These are phyloP conservation scores for Hsuehochloa calcarea DNA, from an alignment of 176 grass and related monocot genomes.

Conservation along the genomic window DNA sequence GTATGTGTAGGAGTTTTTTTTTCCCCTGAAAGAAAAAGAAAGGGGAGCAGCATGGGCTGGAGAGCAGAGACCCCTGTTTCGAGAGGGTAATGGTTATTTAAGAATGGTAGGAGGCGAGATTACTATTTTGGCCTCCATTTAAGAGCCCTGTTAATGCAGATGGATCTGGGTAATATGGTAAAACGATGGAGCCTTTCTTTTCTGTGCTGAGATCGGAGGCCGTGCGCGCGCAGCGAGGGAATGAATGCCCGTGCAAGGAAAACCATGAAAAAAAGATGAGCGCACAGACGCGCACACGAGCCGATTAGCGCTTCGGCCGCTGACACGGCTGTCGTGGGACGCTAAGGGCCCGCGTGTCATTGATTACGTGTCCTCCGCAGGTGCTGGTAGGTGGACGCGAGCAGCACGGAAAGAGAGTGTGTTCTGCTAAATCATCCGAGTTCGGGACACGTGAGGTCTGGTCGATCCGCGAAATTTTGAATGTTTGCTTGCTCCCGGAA, in stretches of 20 bases:
- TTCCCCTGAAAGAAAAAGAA: neutral
- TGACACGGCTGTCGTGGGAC: neutral
- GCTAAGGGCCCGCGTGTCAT: neutral
- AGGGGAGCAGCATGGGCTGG: conserved; percentile 21
- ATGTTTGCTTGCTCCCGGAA: neutral
- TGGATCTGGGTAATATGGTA: neutral
- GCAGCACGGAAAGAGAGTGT: neutral
- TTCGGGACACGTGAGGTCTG: conserved; percentile 34
- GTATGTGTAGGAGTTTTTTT: neutral
- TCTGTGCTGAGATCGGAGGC: neutral
- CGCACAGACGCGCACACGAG: neutral
- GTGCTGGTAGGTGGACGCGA: neutral
- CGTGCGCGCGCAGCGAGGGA: conserved; percentile 28
- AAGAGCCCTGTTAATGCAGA: neutral
- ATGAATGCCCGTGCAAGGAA: conserved; percentile 34
- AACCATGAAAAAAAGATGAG: neutral
- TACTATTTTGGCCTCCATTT: neutral
- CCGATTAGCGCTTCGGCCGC: neutral
- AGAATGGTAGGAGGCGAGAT: neutral
- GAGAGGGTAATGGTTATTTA: conserved; percentile 26
- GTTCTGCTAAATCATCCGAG: neutral
- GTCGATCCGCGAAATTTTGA: conserved; percentile 11
- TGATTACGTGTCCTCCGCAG: neutral
- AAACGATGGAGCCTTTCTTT: fast-evolving
- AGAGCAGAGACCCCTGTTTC: conserved; percentile 52